Conservation (phyloP, 179 eudicot genomes). For the Silene noctiflora region DNA sequence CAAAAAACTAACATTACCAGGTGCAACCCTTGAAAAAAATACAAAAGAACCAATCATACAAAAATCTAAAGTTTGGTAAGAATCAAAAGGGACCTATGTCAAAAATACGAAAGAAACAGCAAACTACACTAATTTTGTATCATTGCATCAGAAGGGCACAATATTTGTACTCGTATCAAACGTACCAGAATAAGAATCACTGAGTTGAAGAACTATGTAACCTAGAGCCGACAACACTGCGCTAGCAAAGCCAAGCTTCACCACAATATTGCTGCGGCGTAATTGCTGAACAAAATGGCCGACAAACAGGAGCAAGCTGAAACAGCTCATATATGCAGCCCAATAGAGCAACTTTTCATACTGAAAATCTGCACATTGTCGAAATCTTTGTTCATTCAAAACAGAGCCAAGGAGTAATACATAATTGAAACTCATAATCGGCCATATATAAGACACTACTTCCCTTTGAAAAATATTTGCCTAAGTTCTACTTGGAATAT, state of each 20-base stretch:
- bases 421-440: background rate
- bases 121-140: background rate
- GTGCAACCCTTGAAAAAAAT: slow-evolving; percentile 34
- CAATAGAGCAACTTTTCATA: slow-evolving; percentile 49
- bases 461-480: background rate
- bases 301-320: slow-evolving; percentile 53
- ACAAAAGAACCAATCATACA: slow-evolving; percentile 10
- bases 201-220: slow-evolving; percentile 21
- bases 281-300: slow-evolving; percentile 27
- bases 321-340: slow-evolving; percentile 62
- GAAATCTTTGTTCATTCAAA: slow-evolving; percentile 3
- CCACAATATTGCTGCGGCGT: slow-evolving; percentile 24
- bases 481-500: slow-evolving; percentile 2
- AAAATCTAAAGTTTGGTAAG: background rate
- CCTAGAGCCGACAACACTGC: slow-evolving; percentile 22
- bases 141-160: background rate
- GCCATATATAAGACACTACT: background rate
- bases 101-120: background rate
- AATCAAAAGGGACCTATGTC: background rate
- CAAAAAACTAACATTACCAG: slow-evolving; percentile 41
- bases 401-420: background rate
- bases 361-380: slow-evolving; percentile 14
- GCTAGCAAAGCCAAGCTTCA: slow-evolving; percentile 35
- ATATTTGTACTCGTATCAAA: slow-evolving; percentile 7
- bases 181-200: slow-evolving; percentile 42